These are phyloP conservation scores for Coleophoma cylindrospora DNA, from an alignment of 2,329 filamentous ascomycete genomes.

Conservation along the genomic window DNA sequence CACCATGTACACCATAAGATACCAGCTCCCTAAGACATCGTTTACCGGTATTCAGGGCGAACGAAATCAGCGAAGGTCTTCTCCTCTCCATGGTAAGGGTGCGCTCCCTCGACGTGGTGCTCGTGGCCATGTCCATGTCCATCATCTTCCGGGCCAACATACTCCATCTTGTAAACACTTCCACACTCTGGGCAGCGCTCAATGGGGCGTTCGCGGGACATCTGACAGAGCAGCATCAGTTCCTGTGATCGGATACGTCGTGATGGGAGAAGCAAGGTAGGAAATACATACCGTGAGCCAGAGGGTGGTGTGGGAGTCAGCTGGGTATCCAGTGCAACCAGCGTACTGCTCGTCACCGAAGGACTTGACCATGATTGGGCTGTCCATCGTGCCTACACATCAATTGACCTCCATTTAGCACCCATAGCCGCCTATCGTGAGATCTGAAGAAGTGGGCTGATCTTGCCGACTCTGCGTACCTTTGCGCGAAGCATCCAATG, in stretches of 20 bases:
- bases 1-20: background rate
- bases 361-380: constrained; percentile 87
- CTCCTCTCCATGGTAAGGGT: constrained; percentile 70
- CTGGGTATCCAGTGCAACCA: constrained; percentile 92
- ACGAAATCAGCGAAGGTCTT: constrained; percentile 97
- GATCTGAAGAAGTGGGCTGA: background rate
- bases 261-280: background rate
- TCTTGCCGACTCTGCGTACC: constrained; percentile 44
- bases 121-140: constrained; percentile 55
- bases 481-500: constrained; percentile 83
- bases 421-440: constrained; percentile 5
- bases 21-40: background rate
- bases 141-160: constrained; percentile 78
- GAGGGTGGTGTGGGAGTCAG: constrained; percentile 82
- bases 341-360: constrained; percentile 94
- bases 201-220: constrained; percentile 82
- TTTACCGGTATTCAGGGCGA: constrained; percentile 88
- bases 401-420: background rate
- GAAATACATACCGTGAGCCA: constrained; percentile 75
- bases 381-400: constrained; percentile 69
- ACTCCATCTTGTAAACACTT: constrained; percentile 96
- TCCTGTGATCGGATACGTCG: background rate
- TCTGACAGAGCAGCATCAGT: constrained; percentile 38
- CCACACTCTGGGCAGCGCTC: constrained; percentile 98
- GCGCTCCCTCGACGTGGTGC: constrained; percentile 49